Evolutionary conservation across 305 asterid genomes (phyloP).

Genomic region (Lippia alba): DNA sequence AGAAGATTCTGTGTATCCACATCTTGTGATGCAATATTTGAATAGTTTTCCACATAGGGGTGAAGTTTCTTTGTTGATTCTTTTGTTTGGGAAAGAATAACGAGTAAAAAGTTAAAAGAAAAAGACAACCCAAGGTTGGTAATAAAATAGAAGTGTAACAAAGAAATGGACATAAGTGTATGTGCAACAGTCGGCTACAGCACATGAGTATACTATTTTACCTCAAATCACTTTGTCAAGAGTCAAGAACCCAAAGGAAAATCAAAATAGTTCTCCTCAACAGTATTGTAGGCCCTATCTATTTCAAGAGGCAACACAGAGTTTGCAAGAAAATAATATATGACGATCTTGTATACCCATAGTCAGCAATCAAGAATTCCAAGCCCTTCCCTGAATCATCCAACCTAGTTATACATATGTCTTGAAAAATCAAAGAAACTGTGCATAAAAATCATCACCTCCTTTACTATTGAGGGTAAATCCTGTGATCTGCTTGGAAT

Average conservation of each 20-base stretch:
- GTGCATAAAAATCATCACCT: conserved; percentile 51
- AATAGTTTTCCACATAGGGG: conserved; percentile 8
- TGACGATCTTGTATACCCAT: conserved; percentile 22
- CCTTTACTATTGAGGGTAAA: conserved; percentile 67
- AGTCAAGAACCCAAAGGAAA: conserved; percentile 25
- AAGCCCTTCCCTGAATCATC: conserved; percentile 13
- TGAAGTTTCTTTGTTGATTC: background rate
- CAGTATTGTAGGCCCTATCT: conserved; percentile 9
- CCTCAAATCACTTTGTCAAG: conserved; percentile 1
- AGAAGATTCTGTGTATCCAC: background rate
- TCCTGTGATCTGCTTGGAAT: conserved; percentile 60
- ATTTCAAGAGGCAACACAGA: conserved; percentile 23
- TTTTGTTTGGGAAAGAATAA: background rate
- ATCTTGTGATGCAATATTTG: conserved; percentile 18
- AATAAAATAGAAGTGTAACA: conserved; percentile 8
- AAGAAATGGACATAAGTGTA: conserved; percentile 1
- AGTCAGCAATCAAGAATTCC: conserved; percentile 19
- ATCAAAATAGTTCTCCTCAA: conserved; percentile 13
- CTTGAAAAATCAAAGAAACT: conserved; percentile 19
- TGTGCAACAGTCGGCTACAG: conserved; percentile 23
- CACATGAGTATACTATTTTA: background rate
- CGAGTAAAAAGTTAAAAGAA: background rate
- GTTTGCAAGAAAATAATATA: conserved; percentile 11
- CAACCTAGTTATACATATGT: conserved; percentile 24
- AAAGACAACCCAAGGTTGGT: background rate